phyloP scores from a whole-genome alignment of 148 eudicot species.

The Pouteria glomerata region DNA sequence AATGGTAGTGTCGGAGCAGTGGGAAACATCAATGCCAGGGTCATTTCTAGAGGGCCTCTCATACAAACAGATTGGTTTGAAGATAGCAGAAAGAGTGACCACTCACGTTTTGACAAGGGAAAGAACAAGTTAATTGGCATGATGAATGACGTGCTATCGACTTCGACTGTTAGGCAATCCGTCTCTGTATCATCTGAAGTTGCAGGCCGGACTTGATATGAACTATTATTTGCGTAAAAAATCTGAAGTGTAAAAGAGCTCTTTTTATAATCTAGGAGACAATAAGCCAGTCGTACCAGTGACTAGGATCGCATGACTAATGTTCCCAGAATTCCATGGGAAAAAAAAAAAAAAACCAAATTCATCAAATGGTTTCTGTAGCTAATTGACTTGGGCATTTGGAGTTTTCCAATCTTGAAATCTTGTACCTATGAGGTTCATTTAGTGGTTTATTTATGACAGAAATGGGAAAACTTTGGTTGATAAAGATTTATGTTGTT shows the following conservation, averaged over 20 bases:
- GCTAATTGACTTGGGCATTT: not conserved
- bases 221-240: not conserved
- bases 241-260: not conserved
- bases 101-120: constrained; percentile 14
- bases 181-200: not conserved
- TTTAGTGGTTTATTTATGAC: not conserved
- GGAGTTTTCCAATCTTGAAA: not conserved
- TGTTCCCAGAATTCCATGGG: not conserved
- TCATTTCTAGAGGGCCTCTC: constrained; percentile 10
- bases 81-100: not conserved
- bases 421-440: not conserved
- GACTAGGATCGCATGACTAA: not conserved
- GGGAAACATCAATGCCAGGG: constrained; percentile 12
- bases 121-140: constrained; percentile 14
- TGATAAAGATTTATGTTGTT: not conserved
- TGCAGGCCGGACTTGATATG: not conserved
- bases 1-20: constrained; percentile 21
- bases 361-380: not conserved
- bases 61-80: constrained; percentile 6
- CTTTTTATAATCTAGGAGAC: not conserved
- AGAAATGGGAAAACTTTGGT: not conserved
- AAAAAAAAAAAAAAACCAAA: not conserved
- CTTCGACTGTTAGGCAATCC: not conserved
- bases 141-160: constrained; percentile 4
- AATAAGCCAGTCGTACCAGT: not conserved